Evolutionary conservation across 148 eudicot genomes (phyloP).

Genomic region (Bassia scoparia): DNA sequence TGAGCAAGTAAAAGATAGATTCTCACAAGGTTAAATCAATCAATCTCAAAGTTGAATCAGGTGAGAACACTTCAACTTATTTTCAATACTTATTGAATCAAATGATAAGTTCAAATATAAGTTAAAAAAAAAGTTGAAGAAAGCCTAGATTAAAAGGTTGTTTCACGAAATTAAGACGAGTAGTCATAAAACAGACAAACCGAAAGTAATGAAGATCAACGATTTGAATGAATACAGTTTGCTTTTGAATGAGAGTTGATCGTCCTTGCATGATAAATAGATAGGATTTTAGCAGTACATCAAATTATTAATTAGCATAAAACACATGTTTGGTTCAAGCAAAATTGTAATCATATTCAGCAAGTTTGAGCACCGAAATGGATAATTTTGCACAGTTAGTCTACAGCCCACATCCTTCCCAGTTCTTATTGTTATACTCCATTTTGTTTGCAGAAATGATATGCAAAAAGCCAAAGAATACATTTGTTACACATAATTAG

Average conservation of each 20-base stretch:
- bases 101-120: too few species aligned
- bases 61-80: too few species aligned
- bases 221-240: not conserved
- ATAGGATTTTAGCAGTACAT: not conserved
- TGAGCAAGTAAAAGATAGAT: not conserved
- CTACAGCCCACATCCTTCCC: not conserved
- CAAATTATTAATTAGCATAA: too few species aligned
- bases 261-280: not conserved
- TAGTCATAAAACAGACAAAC: not conserved
- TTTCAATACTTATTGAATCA: too few species aligned
- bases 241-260: conserved; percentile 1
- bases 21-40: not conserved
- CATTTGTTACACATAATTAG: too few species aligned
- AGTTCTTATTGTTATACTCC: not conserved
- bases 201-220: not conserved
- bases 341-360: not conserved
- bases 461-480: too few species aligned
- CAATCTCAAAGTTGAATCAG: too few species aligned
- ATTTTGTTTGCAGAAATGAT: too few species aligned
- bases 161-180: not conserved
- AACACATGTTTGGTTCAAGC: conserved; percentile 5
- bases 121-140: too few species aligned
- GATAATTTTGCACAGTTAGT: not conserved
- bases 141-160: not conserved
- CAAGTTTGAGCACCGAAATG: not conserved